A percentile compares a stretch with the other conserved stretches of the same genome.
phyloP scores from a whole-genome alignment of 768 basidiomycete genomes.

The Collybia nuda region DNA sequence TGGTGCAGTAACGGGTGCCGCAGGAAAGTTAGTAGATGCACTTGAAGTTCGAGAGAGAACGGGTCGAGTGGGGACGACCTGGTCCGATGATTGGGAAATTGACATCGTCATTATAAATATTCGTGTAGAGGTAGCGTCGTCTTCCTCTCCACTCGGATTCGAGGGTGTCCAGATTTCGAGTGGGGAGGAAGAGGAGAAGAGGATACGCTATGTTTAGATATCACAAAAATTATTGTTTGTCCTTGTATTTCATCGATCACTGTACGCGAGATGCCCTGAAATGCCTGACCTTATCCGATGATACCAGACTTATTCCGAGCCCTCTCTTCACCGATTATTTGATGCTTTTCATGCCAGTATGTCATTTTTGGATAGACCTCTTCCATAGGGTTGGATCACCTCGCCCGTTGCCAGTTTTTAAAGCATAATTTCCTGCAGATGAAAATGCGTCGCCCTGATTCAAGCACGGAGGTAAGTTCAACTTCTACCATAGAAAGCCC shows the following conservation, averaged over 20 bases:
- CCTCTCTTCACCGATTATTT: no score
- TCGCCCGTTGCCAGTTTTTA: no score
- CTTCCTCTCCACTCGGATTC: constrained; percentile 51
- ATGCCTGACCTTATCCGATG: neutral
- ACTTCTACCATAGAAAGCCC: no score
- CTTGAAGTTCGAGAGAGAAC: constrained; percentile 45
- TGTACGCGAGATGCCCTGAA: neutral
- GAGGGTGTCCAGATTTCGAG: constrained; percentile 32
- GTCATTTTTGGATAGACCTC: neutral
- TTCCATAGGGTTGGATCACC: no score
- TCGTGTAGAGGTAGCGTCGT: constrained; percentile 19
- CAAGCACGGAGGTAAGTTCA: no score
- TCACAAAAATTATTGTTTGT: constrained; percentile 35
- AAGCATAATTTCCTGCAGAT: no score
- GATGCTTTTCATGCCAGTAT: no score
- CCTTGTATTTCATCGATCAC: constrained; percentile 18
- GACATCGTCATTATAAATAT: constrained; percentile 16
- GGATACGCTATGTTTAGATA: constrained; percentile 37
- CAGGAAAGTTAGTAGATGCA: constrained; percentile 28
- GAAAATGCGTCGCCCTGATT: no score
- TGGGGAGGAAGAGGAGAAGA: constrained; percentile 54
- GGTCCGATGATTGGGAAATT: constrained; percentile 18
- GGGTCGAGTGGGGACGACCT: constrained; percentile 34
- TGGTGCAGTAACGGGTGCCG: constrained; percentile 35
- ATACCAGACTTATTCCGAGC: no score